Base-by-base conservation (phyloP, 306 rosid genomes). In the Parietaria judaica region DNA sequence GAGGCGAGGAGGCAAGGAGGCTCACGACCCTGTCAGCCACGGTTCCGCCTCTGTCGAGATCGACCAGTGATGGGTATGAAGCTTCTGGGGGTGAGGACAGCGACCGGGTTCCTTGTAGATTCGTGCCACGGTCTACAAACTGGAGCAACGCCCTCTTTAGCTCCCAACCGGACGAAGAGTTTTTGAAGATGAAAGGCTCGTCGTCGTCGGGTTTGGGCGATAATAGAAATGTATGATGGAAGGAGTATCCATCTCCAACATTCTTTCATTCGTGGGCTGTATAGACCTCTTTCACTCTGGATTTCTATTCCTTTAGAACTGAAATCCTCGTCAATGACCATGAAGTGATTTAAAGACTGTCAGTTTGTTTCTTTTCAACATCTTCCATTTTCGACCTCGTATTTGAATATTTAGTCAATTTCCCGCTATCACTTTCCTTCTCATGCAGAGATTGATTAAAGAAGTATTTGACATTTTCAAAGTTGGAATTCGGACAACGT, bases 41-140 rank as follows among this genome's bases (percentile, higher is more conserved):
- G 13, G 76, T 69, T 46, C 83, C 68, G 53, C 95, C 90, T 3
- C 64, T 84, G 56, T 86, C 96, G 15, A 84, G 95, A 79, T 92
- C 99, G 34, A 84, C 96, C 8, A 92, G 99, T 71, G 99, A 92
- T 74, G 99, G 99, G 1, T 92, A 92, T 54, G 99, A 92, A 36
- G 96, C 99, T 3, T 92, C 99, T 0, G 99, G 99, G 4, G 96
- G 99, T 43, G 99, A 92, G 70, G 99, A 92, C 13, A 92, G 99
- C 35, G 99, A 92, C 73, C 79, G 85, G 49, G 90, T 92, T 67
- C 96, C 95, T 13, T 76, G 90, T 4, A 79, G 95, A 75, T 68
- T 88, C 56, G 74, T 82, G 54, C 90, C 82, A 58, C 85, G 90
- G 67, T 77, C 95, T 0, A 79, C 90, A 36, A 82, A 81, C 74